Evolutionary conservation across 805 yeast species (phyloP).

Genomic region (Maudiozyma barnettii): DNA sequence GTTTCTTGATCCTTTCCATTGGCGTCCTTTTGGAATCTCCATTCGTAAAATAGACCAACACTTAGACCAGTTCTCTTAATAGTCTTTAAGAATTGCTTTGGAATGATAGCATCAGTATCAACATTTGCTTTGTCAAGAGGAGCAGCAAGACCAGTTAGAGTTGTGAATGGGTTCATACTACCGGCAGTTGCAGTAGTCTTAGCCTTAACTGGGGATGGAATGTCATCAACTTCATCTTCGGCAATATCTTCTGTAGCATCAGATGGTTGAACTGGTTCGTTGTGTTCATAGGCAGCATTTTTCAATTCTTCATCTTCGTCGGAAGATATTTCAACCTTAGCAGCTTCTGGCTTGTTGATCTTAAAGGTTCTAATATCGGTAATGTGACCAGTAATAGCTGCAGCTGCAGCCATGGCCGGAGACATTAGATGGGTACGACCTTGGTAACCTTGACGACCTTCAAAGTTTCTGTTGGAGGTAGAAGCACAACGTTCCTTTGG

Average conservation of each 20-base stretch:
- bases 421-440: constrained; percentile 97
- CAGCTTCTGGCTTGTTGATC: constrained; percentile 49
- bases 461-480: constrained; percentile 96
- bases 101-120: constrained; percentile 97
- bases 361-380: constrained; percentile 80
- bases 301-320: constrained; percentile 41
- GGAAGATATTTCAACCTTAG: constrained; percentile 41
- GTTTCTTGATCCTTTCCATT: constrained; percentile 70
- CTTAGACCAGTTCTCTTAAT: constrained; percentile 93
- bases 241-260: constrained; percentile 40
- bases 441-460: constrained; percentile 96
- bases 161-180: constrained; percentile 68
- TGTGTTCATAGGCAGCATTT: constrained; percentile 62
- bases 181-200: constrained; percentile 30
- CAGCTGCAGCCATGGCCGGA: constrained; percentile 99
- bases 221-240: constrained; percentile 52
- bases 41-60: constrained; percentile 83
- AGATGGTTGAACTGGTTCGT: constrained; percentile 47
- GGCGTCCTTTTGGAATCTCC: constrained; percentile 62
- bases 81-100: constrained; percentile 95
- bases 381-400: constrained; percentile 85
- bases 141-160: constrained; percentile 80
- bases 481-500: constrained; percentile 98
- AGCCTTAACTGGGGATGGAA: constrained; percentile 42
- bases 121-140: constrained; percentile 92